A percentile compares a stretch with the other conserved stretches of the same genome.
Conservation (phyloP, 2,329 filamentous ascomycete genomes). For the Sordariomycetes sp. region DNA sequence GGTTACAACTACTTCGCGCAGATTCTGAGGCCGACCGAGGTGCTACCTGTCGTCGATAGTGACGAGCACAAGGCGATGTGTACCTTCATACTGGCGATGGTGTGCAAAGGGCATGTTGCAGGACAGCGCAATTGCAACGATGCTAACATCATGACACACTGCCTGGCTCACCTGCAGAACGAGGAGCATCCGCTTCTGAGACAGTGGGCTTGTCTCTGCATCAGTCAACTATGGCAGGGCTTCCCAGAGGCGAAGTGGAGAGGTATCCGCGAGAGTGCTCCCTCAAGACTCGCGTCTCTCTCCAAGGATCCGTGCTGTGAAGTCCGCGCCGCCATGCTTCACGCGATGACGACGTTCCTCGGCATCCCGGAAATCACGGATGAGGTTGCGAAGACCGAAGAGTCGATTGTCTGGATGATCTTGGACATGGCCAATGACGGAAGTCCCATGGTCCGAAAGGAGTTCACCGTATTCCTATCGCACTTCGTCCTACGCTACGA, state of each 20-base stretch:
- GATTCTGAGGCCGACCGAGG: conserved; percentile 76
- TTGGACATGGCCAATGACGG: conserved; percentile 90
- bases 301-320: conserved; percentile 82
- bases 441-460: conserved; percentile 86
- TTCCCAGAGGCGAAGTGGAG: conserved; percentile 91
- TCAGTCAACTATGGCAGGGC: conserved; percentile 90
- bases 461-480: conserved; percentile 87
- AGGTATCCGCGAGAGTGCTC: conserved; percentile 82
- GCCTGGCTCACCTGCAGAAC: conserved; percentile 72
- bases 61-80: conserved; percentile 98
- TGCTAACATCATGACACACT: conserved; percentile 82
- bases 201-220: conserved; percentile 91
- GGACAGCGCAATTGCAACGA: conserved; percentile 88
- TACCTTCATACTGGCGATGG: conserved; percentile 92
- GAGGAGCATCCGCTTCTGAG: conserved; percentile 78
- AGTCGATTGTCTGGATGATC: conserved; percentile 79
- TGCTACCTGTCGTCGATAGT: conserved; percentile 74
- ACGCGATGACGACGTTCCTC: conserved; percentile 87
- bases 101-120: conserved; percentile 89
- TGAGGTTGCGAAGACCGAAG: conserved; percentile 83
- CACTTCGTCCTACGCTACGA: conserved; percentile 85
- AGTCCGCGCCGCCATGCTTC: conserved; percentile 84
- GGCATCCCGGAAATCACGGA: conserved; percentile 89
- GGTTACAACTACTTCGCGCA: conserved; percentile 95
- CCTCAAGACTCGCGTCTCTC: conserved; percentile 67